Percentiles rank a stretch among this genome's conserved stretches.
These are phyloP conservation scores for Leptodontidium sp. DNA, from an alignment of 2,329 filamentous ascomycete species.

Conservation along the genomic window DNA sequence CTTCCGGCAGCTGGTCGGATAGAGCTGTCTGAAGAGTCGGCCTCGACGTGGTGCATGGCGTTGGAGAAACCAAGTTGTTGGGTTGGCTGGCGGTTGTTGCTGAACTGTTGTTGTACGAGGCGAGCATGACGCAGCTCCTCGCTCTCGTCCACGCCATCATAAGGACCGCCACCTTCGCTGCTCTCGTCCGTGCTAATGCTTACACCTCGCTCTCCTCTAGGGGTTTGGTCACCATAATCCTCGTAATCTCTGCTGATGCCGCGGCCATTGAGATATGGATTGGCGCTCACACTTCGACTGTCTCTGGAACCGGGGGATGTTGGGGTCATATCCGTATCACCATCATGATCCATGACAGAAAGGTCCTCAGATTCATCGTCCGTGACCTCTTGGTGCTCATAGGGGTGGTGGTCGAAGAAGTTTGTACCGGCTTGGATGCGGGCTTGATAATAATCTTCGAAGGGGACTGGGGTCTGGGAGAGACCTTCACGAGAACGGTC, in stretches of 20 bases:
- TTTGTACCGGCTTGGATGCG: conserved; percentile 18
- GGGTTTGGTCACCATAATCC: conserved; percentile 7
- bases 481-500: conserved; percentile 35
- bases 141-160: conserved; percentile 11
- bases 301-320: conserved; percentile 35
- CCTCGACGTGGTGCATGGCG: conserved; percentile 40
- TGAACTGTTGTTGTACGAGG: not conserved
- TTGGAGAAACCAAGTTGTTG: conserved; percentile 40
- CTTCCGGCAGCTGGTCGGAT: conserved; percentile 39
- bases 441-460: conserved; percentile 24
- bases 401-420: conserved; percentile 20
- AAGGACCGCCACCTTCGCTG: conserved; percentile 14
- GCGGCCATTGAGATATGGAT: conserved; percentile 22
- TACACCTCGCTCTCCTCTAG: conserved; percentile 25
- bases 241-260: conserved; percentile 21
- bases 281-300: conserved; percentile 29
- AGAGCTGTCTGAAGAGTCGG: conserved; percentile 41
- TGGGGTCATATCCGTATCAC: conserved; percentile 48
- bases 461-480: conserved; percentile 37
- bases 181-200: conserved; percentile 21
- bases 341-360: conserved; percentile 44
- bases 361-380: conserved; percentile 40
- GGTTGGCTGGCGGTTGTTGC: not conserved
- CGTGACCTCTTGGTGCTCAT: conserved; percentile 30
- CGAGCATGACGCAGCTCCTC: not conserved